Conservation (phyloP, 805 yeast species). For the Peterozyma xylosa region DNA sequence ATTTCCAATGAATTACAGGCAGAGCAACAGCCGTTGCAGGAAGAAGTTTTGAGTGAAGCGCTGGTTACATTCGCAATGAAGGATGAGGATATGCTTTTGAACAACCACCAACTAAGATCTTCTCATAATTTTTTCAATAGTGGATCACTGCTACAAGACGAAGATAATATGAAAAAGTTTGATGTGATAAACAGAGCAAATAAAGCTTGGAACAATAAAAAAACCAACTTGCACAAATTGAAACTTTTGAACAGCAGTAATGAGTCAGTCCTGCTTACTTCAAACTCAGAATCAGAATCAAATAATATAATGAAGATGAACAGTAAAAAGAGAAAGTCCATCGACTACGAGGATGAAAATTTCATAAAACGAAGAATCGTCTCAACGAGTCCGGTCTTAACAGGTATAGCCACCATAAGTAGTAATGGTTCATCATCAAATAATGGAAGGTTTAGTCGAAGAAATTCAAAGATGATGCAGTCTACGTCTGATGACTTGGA, state of each 20-base stretch:
- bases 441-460: conserved; percentile 11
- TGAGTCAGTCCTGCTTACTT: conserved; percentile 1
- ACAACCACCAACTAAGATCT: conserved; percentile 9
- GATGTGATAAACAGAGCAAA: conserved; percentile 27
- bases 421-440: neutral
- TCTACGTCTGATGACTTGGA: conserved; percentile 23
- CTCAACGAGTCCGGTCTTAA: conserved; percentile 13
- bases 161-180: conserved; percentile 20
- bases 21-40: conserved; percentile 25
- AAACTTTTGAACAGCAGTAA: conserved; percentile 6
- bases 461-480: conserved; percentile 20
- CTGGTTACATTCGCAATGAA: conserved; percentile 22
- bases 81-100: conserved; percentile 19
- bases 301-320: conserved; percentile 1
- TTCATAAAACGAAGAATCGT: conserved; percentile 16
- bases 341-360: conserved; percentile 8
- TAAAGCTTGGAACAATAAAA: conserved; percentile 25
- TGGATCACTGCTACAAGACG: neutral
- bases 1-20: conserved; percentile 23
- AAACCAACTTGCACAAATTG: conserved; percentile 3
- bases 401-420: conserved; percentile 6
- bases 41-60: conserved; percentile 27
- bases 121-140: conserved; percentile 1
- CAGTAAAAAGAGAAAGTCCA: conserved; percentile 12
- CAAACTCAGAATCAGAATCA: conserved; percentile 6